A percentile compares a stretch with the other conserved stretches of the same genome.
Evolutionary conservation across 768 basidiomycete species (phyloP).

Genomic region (Kwoniella shandongensis): DNA sequence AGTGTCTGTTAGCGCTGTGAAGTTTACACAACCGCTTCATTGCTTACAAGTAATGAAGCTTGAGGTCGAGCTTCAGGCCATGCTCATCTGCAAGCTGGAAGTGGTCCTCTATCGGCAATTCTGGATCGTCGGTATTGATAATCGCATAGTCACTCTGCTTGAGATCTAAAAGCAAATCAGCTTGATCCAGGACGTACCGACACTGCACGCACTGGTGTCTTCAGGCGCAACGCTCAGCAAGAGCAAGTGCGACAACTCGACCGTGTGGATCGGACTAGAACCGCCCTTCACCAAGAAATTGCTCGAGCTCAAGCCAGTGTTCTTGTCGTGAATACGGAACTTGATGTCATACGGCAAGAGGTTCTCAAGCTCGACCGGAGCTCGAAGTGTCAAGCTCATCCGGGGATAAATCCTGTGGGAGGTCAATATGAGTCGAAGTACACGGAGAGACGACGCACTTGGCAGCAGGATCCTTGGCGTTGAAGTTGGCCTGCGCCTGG

Average conservation of each 20-base stretch:
- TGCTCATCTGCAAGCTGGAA: constrained; percentile 70
- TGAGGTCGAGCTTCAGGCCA: constrained; percentile 74
- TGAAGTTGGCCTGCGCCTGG: constrained; percentile 84
- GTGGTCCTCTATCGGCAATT: constrained; percentile 79
- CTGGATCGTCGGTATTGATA: constrained; percentile 88
- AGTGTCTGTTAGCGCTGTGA: constrained; percentile 11
- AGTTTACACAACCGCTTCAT: constrained; percentile 59
- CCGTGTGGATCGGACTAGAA: constrained; percentile 92
- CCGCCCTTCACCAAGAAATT: constrained; percentile 92
- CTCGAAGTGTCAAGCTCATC: constrained; percentile 78
- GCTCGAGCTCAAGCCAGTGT: constrained; percentile 88
- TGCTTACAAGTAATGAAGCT: constrained; percentile 84
- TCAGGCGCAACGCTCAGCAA: constrained; percentile 82
- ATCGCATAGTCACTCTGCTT: constrained; percentile 95
- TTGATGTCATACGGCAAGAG: constrained; percentile 88
- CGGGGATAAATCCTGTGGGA: constrained; percentile 72
- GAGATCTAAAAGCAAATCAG: constrained; percentile 62
- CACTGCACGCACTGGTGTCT: constrained; percentile 68
- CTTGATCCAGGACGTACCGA: background rate
- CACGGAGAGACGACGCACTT: constrained; percentile 63
- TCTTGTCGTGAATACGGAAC: constrained; percentile 96
- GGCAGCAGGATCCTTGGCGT: constrained; percentile 60
- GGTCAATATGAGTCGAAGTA: background rate
- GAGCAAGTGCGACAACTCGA: constrained; percentile 84
- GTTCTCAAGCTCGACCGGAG: constrained; percentile 94